Base-by-base conservation (phyloP, 345 rosid species). In the Moringa oleifera region DNA sequence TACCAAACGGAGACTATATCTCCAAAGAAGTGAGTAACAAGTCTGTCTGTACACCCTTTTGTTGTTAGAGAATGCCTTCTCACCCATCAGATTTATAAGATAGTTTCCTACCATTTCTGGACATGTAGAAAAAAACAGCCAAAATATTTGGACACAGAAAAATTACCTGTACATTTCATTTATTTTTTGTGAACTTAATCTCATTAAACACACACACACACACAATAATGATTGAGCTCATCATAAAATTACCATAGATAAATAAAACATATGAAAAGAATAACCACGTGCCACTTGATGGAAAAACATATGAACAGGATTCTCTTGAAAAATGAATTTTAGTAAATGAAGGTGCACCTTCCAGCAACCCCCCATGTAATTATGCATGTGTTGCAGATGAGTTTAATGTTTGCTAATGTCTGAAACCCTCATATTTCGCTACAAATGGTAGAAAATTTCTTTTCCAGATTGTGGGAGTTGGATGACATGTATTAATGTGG, bases 11-110 rank as follows among this genome's bases (percentile, higher is more conserved):
- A 80, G 62, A 65, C 72, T 58, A 50, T 45, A 50, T 69, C 73
- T 50, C 72, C 77, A 21, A 76, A 83, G 71, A 82, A 80, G 95
- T 77, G 71, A 68, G 88, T 31, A 62, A 45, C 18, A 16, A 11
- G 53, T 56, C 9, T 72, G 23, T 64, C 21, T 60, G 18, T 69
- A 20, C 54, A 55, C 31, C 59, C 37, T 46, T 61, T 20, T 68
- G 25, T 25, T 49, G 12, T 51, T 52, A 19, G 21, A 59, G 49
- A 19, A 37, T 16, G 23, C 51, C 3, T 8, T 50, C 16, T 22
- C 23, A 18, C 20, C 28, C 41, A 20, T 17, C 25, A 45, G 45
- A 7, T 18, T 20, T 45, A 22, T 11, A 47, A 47, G 2, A 47
- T 47, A 13, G 2, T 13, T 47, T 47, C 8, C 51, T 47, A 12